phyloP scores from a whole-genome alignment of 352 stramenopile species.

The Globisporangium irregulare region DNA sequence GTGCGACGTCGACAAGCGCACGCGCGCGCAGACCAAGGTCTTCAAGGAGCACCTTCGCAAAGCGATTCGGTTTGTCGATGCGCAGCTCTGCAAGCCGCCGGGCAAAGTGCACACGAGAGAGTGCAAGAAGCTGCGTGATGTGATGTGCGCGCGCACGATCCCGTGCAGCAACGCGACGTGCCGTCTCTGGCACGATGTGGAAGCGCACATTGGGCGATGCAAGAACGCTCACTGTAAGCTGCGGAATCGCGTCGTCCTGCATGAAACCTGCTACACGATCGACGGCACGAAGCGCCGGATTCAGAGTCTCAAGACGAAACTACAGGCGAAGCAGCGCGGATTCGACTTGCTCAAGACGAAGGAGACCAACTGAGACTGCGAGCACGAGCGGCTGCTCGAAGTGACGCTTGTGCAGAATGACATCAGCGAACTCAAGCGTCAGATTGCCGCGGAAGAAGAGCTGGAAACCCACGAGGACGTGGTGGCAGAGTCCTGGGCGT shows the following conservation, averaged over 20 bases:
- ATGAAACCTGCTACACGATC: constrained; percentile 67
- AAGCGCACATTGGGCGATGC: constrained; percentile 58
- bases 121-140: constrained; percentile 52
- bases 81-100: constrained; percentile 47
- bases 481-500: constrained; percentile 53
- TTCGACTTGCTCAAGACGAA: constrained; percentile 28
- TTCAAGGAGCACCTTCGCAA: constrained; percentile 64
- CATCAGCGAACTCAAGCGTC: constrained; percentile 56
- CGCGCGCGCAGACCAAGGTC: constrained; percentile 44
- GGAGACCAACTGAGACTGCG: constrained; percentile 13
- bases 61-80: constrained; percentile 63
- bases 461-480: constrained; percentile 30
- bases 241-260: constrained; percentile 54
- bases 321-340: constrained; percentile 33
- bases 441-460: constrained; percentile 46
- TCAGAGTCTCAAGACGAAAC: constrained; percentile 13
- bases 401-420: constrained; percentile 42
- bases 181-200: constrained; percentile 64
- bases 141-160: constrained; percentile 57
- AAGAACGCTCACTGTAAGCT: constrained; percentile 64
- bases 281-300: constrained; percentile 53
- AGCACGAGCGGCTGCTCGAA: constrained; percentile 33
- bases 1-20: constrained; percentile 54
- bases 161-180: constrained; percentile 62
- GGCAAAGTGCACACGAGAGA: constrained; percentile 37